Base-by-base conservation (phyloP, 495 filamentous ascomycete genomes). In the Astrocystis sublimbata region DNA sequence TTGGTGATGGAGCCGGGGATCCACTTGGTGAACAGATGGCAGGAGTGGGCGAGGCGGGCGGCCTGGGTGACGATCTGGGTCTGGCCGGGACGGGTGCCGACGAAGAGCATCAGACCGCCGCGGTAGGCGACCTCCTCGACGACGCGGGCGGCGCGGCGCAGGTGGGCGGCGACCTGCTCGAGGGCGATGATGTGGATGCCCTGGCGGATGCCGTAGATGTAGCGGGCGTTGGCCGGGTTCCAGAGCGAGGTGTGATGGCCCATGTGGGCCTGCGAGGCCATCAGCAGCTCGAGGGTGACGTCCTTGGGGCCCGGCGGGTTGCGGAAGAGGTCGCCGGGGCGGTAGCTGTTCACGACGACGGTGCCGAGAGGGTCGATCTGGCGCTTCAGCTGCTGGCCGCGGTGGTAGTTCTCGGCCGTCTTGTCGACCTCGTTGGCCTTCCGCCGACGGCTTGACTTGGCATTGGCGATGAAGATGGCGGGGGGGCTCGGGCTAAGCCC, bases 21-120 rank as follows among this genome's bases (percentile, higher is more conserved):
- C 94, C 94, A 99, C 65, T 92, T 87, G 69, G 93, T 90, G 70
- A 97, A 99, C 19, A 98, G 75, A 77, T 98, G 93, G 70, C 89
- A 98, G 0, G 85, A 92, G 49, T 82, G 79, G 0, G 92, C 86
- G 47, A 96, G 75, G 73, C 89, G 73, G 3, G 94, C 93, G 2
- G 93, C 92, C 30, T 85, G 82, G 30, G 96, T 91, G 1, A 98
- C 92, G 46, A 83, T 77, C 33, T 85, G 76, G 67, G 87, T 88
- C 64, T 97, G 93, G 12, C 91, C 92, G 33, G 79, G 76, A 10
- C 94, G 84, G 0, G 89, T 97, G 35, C 94, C 94, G 1, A 92
- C 93, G 71, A 98, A 98, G 23, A 98, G 83, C 47, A 97, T 89
- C 41, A 96, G 71, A 0, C 94, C 94, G 21, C 89, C 94, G 45